Conservation (phyloP, 495 filamentous ascomycete species). For the Filosporella fistucella region DNA sequence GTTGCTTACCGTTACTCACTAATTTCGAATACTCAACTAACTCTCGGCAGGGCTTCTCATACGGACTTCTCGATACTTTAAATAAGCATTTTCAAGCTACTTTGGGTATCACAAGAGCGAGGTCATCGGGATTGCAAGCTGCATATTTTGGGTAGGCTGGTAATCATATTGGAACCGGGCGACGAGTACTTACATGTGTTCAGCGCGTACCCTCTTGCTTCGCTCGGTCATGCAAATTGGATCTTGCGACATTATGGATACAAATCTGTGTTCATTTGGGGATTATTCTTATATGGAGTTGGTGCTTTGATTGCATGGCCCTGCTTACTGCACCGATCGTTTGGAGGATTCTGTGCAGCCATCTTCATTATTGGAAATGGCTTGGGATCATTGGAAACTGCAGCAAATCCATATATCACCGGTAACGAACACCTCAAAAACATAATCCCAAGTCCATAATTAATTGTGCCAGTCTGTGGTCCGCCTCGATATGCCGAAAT, state of each 20-base stretch:
- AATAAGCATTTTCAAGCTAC: slow-evolving; percentile 51
- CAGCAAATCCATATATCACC: slow-evolving; percentile 52
- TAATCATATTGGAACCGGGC: background rate
- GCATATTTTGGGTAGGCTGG: slow-evolving; percentile 43
- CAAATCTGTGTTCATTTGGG: slow-evolving; percentile 49
- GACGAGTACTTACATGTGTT: slow-evolving; percentile 3
- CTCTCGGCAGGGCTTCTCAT: slow-evolving; percentile 60
- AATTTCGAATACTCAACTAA: background rate
- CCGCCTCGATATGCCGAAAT: slow-evolving; percentile 47
- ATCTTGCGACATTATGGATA: slow-evolving; percentile 49
- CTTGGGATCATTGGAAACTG: slow-evolving; percentile 49
- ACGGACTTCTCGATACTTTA: slow-evolving; percentile 57
- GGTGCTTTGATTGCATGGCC: slow-evolving; percentile 54
- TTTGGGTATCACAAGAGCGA: slow-evolving; percentile 42
- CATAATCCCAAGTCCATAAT: background rate
- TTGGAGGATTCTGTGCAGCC: slow-evolving; percentile 56
- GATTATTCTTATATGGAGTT: slow-evolving; percentile 45
- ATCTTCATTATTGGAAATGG: slow-evolving; percentile 56
- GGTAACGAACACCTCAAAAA: slow-evolving; percentile 26
- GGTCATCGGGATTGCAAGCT: slow-evolving; percentile 50
- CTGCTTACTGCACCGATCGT: slow-evolving; percentile 44
- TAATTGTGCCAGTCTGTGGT: slow-evolving; percentile 37
- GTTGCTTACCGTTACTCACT: background rate
- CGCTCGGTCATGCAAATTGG: slow-evolving; percentile 56
- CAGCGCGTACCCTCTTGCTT: slow-evolving; percentile 56